Conservation (phyloP, 208 protist genomes). For the Leishmania amazonensis region DNA sequence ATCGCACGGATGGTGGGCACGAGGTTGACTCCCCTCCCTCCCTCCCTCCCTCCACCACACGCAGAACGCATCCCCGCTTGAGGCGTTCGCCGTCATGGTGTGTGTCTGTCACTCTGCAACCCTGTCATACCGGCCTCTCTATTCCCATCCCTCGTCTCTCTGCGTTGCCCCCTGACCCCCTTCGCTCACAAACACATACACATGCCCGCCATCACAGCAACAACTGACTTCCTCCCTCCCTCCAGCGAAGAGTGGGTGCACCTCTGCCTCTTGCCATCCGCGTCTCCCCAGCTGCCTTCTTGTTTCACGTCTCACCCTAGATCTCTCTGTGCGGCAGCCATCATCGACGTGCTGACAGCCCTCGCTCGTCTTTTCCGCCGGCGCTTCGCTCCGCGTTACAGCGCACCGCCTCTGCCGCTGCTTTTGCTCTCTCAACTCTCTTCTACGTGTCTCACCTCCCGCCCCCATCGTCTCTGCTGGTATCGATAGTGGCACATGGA, state of each 20-base stretch:
- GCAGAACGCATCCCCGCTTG: not conserved
- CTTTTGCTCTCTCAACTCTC: not conserved
- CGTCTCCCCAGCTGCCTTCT: not conserved
- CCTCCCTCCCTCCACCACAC: not conserved
- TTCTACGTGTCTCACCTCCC: not conserved
- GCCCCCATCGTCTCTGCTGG: not conserved
- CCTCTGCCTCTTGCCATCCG: not conserved
- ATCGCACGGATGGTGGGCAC: not conserved
- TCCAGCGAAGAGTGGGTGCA: not conserved
- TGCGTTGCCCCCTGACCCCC: conserved; percentile 12
- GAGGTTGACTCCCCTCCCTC: not conserved
- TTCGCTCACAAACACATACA: not conserved
- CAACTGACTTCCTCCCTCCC: not conserved
- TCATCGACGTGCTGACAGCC: not conserved
- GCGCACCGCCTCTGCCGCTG: not conserved
- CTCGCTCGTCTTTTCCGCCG: not conserved
- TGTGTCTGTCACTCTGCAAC: not conserved
- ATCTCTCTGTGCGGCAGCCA: not conserved
- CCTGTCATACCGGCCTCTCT: not conserved
- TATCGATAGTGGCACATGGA: conserved; percentile 44
- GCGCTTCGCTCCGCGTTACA: not conserved
- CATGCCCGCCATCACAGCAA: not conserved
- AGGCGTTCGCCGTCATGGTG: not conserved
- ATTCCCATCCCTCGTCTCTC: not conserved
- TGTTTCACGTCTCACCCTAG: not conserved